phyloP scores from a whole-genome alignment of 1,284 basidiomycete genomes.

The Trichosporon coremiiforme region DNA sequence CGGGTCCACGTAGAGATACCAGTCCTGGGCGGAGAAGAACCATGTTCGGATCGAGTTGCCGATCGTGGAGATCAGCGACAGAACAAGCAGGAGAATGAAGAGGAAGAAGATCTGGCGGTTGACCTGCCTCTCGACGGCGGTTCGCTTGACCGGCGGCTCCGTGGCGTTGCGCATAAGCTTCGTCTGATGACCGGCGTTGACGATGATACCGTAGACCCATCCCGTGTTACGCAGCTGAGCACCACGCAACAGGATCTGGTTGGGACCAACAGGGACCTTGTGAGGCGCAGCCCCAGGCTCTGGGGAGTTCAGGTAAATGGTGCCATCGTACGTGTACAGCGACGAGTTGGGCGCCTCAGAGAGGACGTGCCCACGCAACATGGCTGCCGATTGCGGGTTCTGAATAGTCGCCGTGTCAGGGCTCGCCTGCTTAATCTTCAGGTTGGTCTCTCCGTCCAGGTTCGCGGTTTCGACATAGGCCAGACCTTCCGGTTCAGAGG shows the following conservation, averaged over 20 bases:
- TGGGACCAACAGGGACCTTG: slow-evolving; percentile 87
- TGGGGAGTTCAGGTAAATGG: slow-evolving; percentile 64
- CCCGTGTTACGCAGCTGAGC: slow-evolving; percentile 95
- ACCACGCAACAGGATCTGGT: slow-evolving; percentile 90
- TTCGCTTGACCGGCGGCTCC: slow-evolving; percentile 95
- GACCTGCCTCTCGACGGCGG: slow-evolving; percentile 93
- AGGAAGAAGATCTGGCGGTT: slow-evolving; percentile 97
- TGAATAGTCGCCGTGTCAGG: slow-evolving; percentile 77
- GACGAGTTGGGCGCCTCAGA: slow-evolving; percentile 98
- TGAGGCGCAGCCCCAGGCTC: slow-evolving; percentile 58
- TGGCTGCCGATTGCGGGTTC: slow-evolving; percentile 71
- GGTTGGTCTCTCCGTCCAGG: slow-evolving; percentile 95
- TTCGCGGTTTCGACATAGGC: slow-evolving; percentile 99
- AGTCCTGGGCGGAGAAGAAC: slow-evolving; percentile 79
- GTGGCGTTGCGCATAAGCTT: slow-evolving; percentile 94
- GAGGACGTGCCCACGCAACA: slow-evolving; percentile 78
- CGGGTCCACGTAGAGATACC: slow-evolving; percentile 67
- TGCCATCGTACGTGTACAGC: slow-evolving; percentile 89
- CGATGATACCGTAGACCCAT: slow-evolving; percentile 92
- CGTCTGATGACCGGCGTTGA: slow-evolving; percentile 97
- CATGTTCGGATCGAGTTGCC: slow-evolving; percentile 87
- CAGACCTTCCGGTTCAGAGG: slow-evolving; percentile 93
- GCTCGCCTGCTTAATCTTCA: slow-evolving; percentile 97
- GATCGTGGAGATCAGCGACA: slow-evolving; percentile 89
- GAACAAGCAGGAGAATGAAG: slow-evolving; percentile 80